These are phyloP conservation scores for Tulasnella sp. DNA, from an alignment of 768 basidiomycete genomes.

Conservation along the genomic window DNA sequence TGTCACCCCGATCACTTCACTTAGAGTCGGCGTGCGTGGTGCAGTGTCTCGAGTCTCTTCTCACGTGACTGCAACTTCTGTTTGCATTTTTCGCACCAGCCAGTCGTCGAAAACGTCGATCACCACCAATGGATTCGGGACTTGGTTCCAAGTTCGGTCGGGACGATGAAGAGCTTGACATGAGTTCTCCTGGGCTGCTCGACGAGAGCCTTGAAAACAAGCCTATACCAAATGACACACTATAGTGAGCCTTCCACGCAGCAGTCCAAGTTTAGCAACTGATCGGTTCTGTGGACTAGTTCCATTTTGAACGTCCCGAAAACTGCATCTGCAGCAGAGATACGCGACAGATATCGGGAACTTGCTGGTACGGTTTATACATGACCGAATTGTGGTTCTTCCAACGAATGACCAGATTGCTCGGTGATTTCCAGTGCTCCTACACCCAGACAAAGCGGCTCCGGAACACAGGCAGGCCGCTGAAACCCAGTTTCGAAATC, in stretches of 20 bases:
- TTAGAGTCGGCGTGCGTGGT: not conserved
- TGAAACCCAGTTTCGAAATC: conserved; percentile 22
- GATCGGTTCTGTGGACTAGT: not conserved
- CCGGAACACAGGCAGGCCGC: conserved; percentile 13
- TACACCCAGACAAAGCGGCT: conserved; percentile 28
- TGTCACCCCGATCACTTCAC: not conserved
- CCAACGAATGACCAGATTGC: not conserved
- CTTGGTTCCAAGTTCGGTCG: not conserved
- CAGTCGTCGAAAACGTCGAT: not conserved
- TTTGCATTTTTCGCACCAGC: conserved; percentile 11
- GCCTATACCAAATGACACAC: not conserved
- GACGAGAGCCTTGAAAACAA: not conserved
- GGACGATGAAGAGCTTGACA: not conserved
- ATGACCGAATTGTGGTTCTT: not conserved
- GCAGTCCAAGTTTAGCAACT: not conserved
- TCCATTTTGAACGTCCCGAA: conserved; percentile 22
- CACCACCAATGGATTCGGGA: not conserved
- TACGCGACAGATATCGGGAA: conserved; percentile 24
- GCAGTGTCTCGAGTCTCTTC: not conserved
- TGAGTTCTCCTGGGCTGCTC: conserved; percentile 8
- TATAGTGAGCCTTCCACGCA: not conserved
- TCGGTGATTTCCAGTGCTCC: conserved; percentile 17
- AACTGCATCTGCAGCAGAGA: conserved; percentile 12
- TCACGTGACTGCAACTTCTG: not conserved
- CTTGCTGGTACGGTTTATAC: conserved; percentile 12